phyloP scores from a whole-genome alignment of 139 green algal genomes.

The Micractinium sp. region DNA sequence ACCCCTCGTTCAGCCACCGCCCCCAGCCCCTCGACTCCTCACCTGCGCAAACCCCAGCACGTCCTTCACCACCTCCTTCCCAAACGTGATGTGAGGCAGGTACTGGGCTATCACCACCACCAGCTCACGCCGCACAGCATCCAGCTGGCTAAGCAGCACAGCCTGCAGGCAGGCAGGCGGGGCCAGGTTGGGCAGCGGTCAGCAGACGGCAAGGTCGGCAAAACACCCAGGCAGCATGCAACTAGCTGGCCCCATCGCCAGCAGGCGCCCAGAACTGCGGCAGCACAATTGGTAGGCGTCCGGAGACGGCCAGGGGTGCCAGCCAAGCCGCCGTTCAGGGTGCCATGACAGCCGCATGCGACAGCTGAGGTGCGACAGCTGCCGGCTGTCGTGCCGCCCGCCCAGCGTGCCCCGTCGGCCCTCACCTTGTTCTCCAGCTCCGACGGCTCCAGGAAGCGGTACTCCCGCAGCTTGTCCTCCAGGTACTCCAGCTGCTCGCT shows the following conservation, averaged over 20 bases:
- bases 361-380: no score
- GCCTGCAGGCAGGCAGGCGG: slow-evolving; percentile 37
- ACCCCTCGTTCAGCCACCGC: neutral
- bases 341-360: neutral
- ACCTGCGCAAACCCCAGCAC: slow-evolving; percentile 45
- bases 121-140: slow-evolving; percentile 58
- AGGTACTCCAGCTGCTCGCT: slow-evolving; percentile 65
- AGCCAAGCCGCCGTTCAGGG: no score
- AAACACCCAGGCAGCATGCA: no score
- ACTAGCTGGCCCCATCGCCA: no score
- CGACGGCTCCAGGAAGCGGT: slow-evolving; percentile 24
- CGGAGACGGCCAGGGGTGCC: no score
- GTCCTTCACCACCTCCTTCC: slow-evolving; percentile 54
- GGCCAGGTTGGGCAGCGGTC: no score
- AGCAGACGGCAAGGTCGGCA: neutral
- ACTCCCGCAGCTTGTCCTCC: slow-evolving; percentile 69
- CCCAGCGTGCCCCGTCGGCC: neutral
- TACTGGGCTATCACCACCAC: slow-evolving; percentile 31
- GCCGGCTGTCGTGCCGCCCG: neutral
- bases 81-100: slow-evolving; percentile 43
- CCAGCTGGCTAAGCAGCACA: slow-evolving; percentile 61
- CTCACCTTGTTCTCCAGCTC: slow-evolving; percentile 55
- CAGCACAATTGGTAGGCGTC: no score
- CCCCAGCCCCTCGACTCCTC: neutral
- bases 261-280: neutral